A percentile compares a stretch with the other conserved stretches of the same genome.
phyloP scores from a whole-genome alignment of 2,329 filamentous ascomycete genomes.

The Sclerotiophoma versabilis region DNA sequence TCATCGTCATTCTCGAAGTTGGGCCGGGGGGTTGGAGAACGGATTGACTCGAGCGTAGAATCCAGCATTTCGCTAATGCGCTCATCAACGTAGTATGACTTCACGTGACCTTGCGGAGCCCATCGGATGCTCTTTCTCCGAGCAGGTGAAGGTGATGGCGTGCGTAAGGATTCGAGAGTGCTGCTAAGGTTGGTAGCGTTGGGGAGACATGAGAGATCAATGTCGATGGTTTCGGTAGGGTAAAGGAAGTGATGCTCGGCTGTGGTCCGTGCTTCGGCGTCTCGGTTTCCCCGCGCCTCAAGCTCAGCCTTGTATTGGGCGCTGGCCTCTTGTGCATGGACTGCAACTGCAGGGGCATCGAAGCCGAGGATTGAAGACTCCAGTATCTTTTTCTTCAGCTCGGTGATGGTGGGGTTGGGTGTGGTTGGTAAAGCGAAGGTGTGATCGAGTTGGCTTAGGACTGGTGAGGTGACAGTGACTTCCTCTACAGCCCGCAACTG shows the following conservation, averaged over 20 bases:
- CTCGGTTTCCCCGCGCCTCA: slow-evolving; percentile 18
- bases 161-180: background rate
- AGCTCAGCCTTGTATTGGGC: slow-evolving; percentile 11
- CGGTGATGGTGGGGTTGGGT: background rate
- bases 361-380: background rate
- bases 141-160: background rate
- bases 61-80: slow-evolving; percentile 34
- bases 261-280: slow-evolving; percentile 15
- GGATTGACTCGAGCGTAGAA: slow-evolving; percentile 28
- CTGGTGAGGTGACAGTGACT: background rate
- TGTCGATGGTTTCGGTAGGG: slow-evolving; percentile 10
- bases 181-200: slow-evolving; percentile 9
- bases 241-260: slow-evolving; percentile 7
- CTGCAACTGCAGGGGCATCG: slow-evolving; percentile 10
- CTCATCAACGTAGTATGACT: slow-evolving; percentile 30
- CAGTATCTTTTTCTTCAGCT: background rate
- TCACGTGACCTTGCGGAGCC: slow-evolving; percentile 18
- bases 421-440: background rate
- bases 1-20: background rate
- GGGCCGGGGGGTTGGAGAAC: slow-evolving; percentile 2
- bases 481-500: slow-evolving; percentile 2
- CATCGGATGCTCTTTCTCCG: slow-evolving; percentile 23
- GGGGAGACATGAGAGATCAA: slow-evolving; percentile 14
- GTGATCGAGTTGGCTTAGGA: background rate
- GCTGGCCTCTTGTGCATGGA: slow-evolving; percentile 4